Conservation (phyloP, 1,139 yeast species). For the Scheffersomyces insectosa region DNA sequence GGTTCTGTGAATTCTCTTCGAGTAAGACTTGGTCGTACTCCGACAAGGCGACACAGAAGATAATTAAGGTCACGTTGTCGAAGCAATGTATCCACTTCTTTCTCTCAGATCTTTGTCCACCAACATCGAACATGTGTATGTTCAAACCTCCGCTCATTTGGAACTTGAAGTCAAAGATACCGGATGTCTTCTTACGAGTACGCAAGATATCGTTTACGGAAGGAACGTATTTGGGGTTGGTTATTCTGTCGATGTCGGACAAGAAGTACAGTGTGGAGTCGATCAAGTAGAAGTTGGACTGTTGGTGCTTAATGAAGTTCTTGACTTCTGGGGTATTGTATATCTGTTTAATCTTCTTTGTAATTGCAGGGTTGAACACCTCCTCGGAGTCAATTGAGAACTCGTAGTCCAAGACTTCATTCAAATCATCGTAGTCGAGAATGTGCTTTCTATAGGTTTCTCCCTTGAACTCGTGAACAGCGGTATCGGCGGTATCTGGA, state of each 20-base stretch:
- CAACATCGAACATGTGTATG: slow-evolving; percentile 87
- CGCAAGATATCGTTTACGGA: slow-evolving; percentile 75
- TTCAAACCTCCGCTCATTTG: slow-evolving; percentile 72
- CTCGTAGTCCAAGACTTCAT: slow-evolving; percentile 49
- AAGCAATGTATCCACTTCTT: slow-evolving; percentile 96
- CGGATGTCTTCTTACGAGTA: slow-evolving; percentile 90
- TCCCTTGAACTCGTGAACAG: background rate
- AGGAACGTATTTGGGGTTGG: slow-evolving; percentile 65
- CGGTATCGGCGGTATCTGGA: slow-evolving; percentile 10
- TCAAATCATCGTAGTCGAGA: slow-evolving; percentile 43
- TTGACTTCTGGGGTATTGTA: slow-evolving; percentile 61
- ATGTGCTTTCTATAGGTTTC: slow-evolving; percentile 16
- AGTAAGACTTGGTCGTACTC: slow-evolving; percentile 86
- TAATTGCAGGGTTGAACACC: slow-evolving; percentile 46
- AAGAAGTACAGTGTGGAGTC: slow-evolving; percentile 87
- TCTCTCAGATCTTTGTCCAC: slow-evolving; percentile 92
- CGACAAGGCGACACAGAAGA: slow-evolving; percentile 86
- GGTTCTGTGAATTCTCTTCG: slow-evolving; percentile 77
- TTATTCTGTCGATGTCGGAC: slow-evolving; percentile 64
- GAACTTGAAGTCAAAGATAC: slow-evolving; percentile 81
- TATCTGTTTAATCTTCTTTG: slow-evolving; percentile 45
- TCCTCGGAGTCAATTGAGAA: slow-evolving; percentile 50
- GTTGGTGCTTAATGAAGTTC: slow-evolving; percentile 56
- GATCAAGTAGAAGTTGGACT: slow-evolving; percentile 78
- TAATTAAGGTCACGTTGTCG: slow-evolving; percentile 85